These are phyloP conservation scores for Neoboletus subvelutipes DNA, from an alignment of 768 basidiomycete species.

Conservation along the genomic window DNA sequence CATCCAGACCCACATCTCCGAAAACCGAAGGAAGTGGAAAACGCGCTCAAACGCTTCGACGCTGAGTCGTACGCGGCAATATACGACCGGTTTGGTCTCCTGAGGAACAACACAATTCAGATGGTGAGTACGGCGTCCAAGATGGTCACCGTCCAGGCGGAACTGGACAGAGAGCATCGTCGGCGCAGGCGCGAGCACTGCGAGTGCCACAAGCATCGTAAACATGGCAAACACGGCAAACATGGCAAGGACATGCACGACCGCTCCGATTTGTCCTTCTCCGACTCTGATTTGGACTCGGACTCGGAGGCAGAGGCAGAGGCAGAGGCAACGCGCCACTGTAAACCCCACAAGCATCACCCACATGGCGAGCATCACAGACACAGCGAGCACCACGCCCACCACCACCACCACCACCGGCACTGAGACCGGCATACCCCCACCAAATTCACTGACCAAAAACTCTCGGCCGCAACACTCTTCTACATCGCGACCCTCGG, in stretches of 20 bases:
- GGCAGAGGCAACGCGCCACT: not conserved
- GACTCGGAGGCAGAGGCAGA: not conserved
- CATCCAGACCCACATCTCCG: slow-evolving; percentile 91
- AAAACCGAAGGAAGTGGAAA: slow-evolving; percentile 71
- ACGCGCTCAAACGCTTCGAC: slow-evolving; percentile 66
- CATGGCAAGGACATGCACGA: not conserved
- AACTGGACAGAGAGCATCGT: slow-evolving; percentile 17
- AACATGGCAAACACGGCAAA: not conserved
- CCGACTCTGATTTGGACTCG: not conserved
- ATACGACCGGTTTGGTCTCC: slow-evolving; percentile 72
- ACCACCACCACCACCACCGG: not conserved
- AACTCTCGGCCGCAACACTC: slow-evolving; percentile 67
- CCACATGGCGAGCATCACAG: not conserved
- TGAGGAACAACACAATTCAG: slow-evolving; percentile 69
- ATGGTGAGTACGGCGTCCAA: slow-evolving; percentile 80
- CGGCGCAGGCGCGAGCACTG: not conserved
- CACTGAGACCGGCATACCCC: not conserved
- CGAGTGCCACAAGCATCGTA: not conserved
- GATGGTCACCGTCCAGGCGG: slow-evolving; percentile 52
- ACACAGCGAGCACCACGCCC: not conserved
- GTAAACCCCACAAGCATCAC: not conserved
- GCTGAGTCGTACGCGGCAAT: slow-evolving; percentile 68
- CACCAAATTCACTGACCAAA: slow-evolving; percentile 46
- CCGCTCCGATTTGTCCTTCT: not conserved
- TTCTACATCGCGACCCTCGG: slow-evolving; percentile 89